Evolutionary conservation across 768 basidiomycete genomes (phyloP).

Genomic region (Crassisporium funariophilum): DNA sequence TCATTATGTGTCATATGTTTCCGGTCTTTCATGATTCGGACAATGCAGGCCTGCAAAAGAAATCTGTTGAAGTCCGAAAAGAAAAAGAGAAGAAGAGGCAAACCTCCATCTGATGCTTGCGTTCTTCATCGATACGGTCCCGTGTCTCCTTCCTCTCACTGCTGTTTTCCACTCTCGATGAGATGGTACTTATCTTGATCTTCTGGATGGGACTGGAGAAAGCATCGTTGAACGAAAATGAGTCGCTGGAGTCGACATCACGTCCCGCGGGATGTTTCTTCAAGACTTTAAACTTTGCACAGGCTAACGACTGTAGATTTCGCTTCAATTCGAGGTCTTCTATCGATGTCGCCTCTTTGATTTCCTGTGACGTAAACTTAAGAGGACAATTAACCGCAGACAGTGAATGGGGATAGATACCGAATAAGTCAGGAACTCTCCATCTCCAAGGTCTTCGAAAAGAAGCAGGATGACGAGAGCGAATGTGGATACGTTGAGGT

Average conservation of each 20-base stretch:
- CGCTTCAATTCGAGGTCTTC: constrained; percentile 80
- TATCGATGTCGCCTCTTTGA: constrained; percentile 74
- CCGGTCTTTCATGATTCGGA: constrained; percentile 96
- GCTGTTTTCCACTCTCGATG: constrained; percentile 81
- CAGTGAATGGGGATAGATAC: constrained; percentile 40
- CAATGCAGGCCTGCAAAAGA: constrained; percentile 84
- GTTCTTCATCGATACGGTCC: constrained; percentile 88
- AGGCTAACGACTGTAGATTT: constrained; percentile 94
- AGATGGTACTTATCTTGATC: constrained; percentile 91
- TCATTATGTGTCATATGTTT: constrained; percentile 89
- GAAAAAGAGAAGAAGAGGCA: constrained; percentile 21
- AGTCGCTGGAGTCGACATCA: constrained; percentile 74
- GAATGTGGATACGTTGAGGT: constrained; percentile 91
- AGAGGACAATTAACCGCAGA: neutral
- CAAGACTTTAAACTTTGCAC: constrained; percentile 90
- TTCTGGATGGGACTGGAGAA: constrained; percentile 84
- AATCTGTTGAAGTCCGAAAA: constrained; percentile 4
- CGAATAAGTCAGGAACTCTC: constrained; percentile 74
- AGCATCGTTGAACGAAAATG: constrained; percentile 85
- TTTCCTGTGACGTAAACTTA: constrained; percentile 58
- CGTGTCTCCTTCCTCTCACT: constrained; percentile 91
- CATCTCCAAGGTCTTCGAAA: constrained; percentile 73
- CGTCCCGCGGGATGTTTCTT: constrained; percentile 90
- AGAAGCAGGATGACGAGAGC: constrained; percentile 85
- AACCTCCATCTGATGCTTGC: constrained; percentile 89